phyloP scores from a whole-genome alignment of 2,329 filamentous ascomycete species.

The Emergomyces orientalis region DNA sequence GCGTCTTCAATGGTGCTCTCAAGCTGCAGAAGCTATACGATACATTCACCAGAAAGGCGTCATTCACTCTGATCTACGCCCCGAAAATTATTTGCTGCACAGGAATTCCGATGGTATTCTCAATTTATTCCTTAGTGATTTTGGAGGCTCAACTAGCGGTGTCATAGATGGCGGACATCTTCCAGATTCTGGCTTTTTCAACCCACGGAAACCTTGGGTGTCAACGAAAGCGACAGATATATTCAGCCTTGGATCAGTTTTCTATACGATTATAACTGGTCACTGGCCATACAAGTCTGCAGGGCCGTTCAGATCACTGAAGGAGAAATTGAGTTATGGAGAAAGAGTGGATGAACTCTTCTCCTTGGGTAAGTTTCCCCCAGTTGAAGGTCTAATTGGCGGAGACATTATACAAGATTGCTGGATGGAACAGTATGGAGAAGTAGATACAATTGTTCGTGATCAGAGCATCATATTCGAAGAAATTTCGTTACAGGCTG shows the following conservation, averaged over 20 bases:
- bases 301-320: slow-evolving; percentile 7
- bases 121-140: slow-evolving; percentile 26
- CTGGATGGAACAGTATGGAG: slow-evolving; percentile 10
- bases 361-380: slow-evolving; percentile 6
- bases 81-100: slow-evolving; percentile 27
- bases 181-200: slow-evolving; percentile 22
- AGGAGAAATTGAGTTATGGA: slow-evolving; percentile 9
- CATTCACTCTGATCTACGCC: slow-evolving; percentile 29
- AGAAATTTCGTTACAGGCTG: slow-evolving; percentile 9
- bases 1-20: slow-evolving; percentile 21
- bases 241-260: slow-evolving; percentile 14
- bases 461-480: slow-evolving; percentile 8
- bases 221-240: slow-evolving; percentile 14
- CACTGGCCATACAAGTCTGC: slow-evolving; percentile 10
- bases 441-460: slow-evolving; percentile 10
- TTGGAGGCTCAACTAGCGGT: slow-evolving; percentile 27
- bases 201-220: slow-evolving; percentile 10
- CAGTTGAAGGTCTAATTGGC: slow-evolving; percentile 6
- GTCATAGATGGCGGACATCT: slow-evolving; percentile 21
- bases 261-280: slow-evolving; percentile 15
- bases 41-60: slow-evolving; percentile 25
- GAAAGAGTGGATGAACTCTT: slow-evolving; percentile 11
- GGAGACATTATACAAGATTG: slow-evolving; percentile 10
- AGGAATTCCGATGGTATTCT: slow-evolving; percentile 16
- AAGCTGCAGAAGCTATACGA: slow-evolving; percentile 23